phyloP scores from a whole-genome alignment of 805 yeast genomes.

The Clavispora vitiphila region DNA sequence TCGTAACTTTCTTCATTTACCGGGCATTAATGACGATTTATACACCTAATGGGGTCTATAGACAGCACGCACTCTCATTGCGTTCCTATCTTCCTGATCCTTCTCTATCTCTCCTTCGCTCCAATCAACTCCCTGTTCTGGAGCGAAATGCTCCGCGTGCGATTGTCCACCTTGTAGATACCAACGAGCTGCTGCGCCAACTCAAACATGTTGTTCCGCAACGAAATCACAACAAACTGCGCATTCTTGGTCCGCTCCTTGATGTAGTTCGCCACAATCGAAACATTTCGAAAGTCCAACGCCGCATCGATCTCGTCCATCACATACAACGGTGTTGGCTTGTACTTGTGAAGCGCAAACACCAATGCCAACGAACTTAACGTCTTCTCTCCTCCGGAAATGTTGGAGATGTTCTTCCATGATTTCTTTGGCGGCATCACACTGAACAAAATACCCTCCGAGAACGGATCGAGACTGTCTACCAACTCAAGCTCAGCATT shows the following conservation, averaged over 20 bases:
- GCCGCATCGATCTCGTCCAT: conserved; percentile 99
- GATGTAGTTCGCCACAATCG: conserved; percentile 95
- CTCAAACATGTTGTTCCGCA: conserved; percentile 97
- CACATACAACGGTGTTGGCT: conserved; percentile 95
- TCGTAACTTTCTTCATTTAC: too few species aligned
- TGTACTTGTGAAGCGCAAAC: conserved; percentile 91
- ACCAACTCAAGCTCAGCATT: conserved; percentile 96
- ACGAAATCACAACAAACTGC: conserved; percentile 90
- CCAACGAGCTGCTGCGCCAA: conserved; percentile 92
- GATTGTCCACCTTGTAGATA: conserved; percentile 86
- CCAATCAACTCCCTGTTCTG: conserved; percentile 53
- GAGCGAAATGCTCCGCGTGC: conserved; percentile 79
- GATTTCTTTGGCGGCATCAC: conserved; percentile 99
- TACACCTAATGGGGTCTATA: too few species aligned
- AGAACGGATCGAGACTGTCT: conserved; percentile 94
- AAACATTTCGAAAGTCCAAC: conserved; percentile 91
- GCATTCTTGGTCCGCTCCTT: conserved; percentile 95
- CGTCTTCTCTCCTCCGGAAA: conserved; percentile 98
- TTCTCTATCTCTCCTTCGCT: background rate
- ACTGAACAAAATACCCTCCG: conserved; percentile 93
- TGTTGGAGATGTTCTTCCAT: conserved; percentile 91
- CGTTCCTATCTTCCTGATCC: too few species aligned
- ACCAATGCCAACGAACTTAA: conserved; percentile 91
- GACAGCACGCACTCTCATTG: too few species aligned
- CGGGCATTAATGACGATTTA: too few species aligned